Evolutionary conservation across 2,329 filamentous ascomycete genomes (phyloP), one percentile per base, ranked within the genome.

Genomic region (Trichoderma hamatum): DNA sequence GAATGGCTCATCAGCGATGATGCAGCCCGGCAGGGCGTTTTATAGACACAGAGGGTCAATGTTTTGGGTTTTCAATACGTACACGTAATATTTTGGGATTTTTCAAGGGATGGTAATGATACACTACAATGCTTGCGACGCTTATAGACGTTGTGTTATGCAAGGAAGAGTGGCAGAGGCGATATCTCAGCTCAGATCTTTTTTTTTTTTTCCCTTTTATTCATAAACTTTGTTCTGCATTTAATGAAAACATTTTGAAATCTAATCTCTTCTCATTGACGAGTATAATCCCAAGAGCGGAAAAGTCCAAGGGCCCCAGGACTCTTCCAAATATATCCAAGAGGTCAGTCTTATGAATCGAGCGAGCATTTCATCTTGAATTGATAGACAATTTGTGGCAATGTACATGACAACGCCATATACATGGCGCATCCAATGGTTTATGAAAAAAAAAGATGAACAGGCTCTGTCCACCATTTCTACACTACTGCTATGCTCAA

Each of bases 131-230:
- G 21, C 34, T 58, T 60, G 60, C 67, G 51, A 51, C 30, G 67
- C 67, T 69, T 63, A 69, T 69, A 69, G 60, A 69, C 60, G 67
- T 54, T 49, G 54, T 54, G 67, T 60, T 51, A 52, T 63, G 51
- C 56, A 55, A 68, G 55, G 30, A 62, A 68, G 66, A 68, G 46
- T 36, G 67, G 21, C 28, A 43, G 60, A 59, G 36, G 28, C 26
- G 32, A 16, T n/a, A 36, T 69, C 67, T 64, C 62, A 43, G 24
- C 52, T 65, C 51, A 32, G 11, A 13, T 32, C 43, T 34, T 6
- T 55, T 43, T 46, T 36, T 28, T 36, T 39, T 30, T 21, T 28
- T 36, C 16, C 14, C 5, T 30, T n/a, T 16, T 19, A 55, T 11
- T 56, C 9, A 49, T 39, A 51, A 21, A 49, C 26, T 28, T 24